These are phyloP conservation scores for Tolypocladium tundrense DNA, from an alignment of 2,329 filamentous ascomycete species.

Conservation along the genomic window DNA sequence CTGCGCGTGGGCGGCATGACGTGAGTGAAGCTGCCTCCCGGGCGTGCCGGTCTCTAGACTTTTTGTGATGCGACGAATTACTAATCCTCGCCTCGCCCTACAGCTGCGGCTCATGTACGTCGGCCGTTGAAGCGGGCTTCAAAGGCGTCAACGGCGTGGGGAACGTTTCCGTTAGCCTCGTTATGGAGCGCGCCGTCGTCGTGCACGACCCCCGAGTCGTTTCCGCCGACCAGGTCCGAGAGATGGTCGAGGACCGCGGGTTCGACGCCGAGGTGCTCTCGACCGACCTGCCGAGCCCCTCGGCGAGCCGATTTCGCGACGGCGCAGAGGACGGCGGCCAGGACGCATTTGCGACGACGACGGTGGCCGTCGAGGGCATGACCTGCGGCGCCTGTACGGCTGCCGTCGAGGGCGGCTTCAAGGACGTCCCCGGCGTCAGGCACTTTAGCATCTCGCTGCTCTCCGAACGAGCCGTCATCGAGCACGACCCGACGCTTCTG, in stretches of 20 bases:
- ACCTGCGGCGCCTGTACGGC: constrained; percentile 86
- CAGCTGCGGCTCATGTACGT: constrained; percentile 87
- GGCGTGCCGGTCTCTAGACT: not conserved
- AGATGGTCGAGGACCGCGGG: constrained; percentile 83
- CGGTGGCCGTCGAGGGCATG: constrained; percentile 75
- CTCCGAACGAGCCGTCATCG: constrained; percentile 75
- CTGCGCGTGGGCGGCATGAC: constrained; percentile 84
- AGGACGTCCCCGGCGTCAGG: constrained; percentile 61
- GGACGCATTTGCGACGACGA: constrained; percentile 51
- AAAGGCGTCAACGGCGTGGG: constrained; percentile 71
- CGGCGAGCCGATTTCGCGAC: constrained; percentile 26
- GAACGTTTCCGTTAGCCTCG: constrained; percentile 81
- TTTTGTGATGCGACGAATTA: not conserved
- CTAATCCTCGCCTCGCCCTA: constrained; percentile 32
- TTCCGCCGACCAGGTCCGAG: constrained; percentile 63
- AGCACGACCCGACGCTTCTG: constrained; percentile 56
- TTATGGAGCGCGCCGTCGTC: constrained; percentile 92
- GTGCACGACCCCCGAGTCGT: constrained; percentile 74
- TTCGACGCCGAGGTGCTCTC: constrained; percentile 88
- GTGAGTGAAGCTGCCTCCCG: constrained; percentile 30
- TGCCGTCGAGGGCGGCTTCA: constrained; percentile 72
- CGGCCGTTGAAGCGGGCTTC: constrained; percentile 88
- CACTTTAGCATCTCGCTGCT: constrained; percentile 74
- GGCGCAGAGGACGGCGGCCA: constrained; percentile 23
- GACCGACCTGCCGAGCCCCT: constrained; percentile 58